A percentile compares a stretch with the other conserved stretches of the same genome.
Conservation (phyloP, 192 early-diverging fungal genomes). For the Podila verticillata region DNA sequence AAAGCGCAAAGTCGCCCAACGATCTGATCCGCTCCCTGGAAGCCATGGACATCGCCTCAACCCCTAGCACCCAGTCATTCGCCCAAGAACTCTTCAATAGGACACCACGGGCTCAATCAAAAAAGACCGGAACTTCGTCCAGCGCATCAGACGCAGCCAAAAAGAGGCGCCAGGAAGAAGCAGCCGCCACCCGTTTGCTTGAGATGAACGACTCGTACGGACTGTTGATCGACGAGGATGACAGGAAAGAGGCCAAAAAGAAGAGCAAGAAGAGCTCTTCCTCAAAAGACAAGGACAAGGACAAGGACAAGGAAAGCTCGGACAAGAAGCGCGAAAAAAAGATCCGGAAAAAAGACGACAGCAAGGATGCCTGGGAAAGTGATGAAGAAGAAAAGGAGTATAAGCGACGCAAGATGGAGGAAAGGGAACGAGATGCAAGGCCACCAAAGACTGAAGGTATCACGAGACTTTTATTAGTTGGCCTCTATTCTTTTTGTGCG, state of each 20-base stretch:
- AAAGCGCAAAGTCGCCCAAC: constrained; percentile 66
- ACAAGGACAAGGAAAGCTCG: constrained; percentile 5
- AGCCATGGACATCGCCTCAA: constrained; percentile 70
- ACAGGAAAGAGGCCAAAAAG: constrained; percentile 15
- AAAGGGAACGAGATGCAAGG: constrained; percentile 17
- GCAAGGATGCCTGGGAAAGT: constrained; percentile 57
- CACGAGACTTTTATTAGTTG: neutral
- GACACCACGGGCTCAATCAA: constrained; percentile 57
- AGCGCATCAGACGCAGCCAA: constrained; percentile 38
- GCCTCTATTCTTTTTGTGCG: neutral
- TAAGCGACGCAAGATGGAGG: constrained; percentile 49
- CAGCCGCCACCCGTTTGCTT: constrained; percentile 11
- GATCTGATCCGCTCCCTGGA: constrained; percentile 62
- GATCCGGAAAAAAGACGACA: constrained; percentile 36
- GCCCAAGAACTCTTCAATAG: constrained; percentile 71
- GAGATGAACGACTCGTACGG: constrained; percentile 39
- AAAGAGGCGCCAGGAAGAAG: constrained; percentile 48
- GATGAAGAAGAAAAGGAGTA: constrained; percentile 71
- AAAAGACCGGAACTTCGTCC: constrained; percentile 42
- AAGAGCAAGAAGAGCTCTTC: constrained; percentile 28
- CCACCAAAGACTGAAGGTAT: constrained; percentile 41
- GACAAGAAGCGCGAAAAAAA: constrained; percentile 53
- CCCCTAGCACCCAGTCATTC: constrained; percentile 64
- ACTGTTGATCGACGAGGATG: constrained; percentile 27
- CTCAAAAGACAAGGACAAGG: constrained; percentile 29